phyloP scores from a whole-genome alignment of 495 filamentous ascomycete genomes.

The Penicillium paradoxum region DNA sequence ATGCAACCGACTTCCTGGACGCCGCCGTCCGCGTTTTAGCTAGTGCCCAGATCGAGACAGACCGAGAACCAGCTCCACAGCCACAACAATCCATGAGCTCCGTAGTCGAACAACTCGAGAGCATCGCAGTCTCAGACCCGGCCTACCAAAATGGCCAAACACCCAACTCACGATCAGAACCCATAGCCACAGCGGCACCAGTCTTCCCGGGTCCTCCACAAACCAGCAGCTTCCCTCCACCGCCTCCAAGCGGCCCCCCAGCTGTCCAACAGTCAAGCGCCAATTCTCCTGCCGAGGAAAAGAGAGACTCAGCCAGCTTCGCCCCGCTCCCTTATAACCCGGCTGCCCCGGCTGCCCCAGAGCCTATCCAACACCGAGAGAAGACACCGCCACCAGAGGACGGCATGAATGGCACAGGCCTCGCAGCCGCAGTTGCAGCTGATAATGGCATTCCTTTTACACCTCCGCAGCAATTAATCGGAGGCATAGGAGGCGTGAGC shows the following conservation, averaged over 20 bases:
- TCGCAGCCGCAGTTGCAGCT: slow-evolving; percentile 61
- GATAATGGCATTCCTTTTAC: slow-evolving; percentile 50
- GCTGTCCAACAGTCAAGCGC: slow-evolving; percentile 29
- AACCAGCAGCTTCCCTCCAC: slow-evolving; percentile 30
- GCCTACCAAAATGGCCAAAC: slow-evolving; percentile 54
- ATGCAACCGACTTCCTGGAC: slow-evolving; percentile 70
- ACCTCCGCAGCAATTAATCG: slow-evolving; percentile 31
- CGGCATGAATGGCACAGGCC: slow-evolving; percentile 63
- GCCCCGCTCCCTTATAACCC: slow-evolving; percentile 89
- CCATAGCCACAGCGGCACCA: slow-evolving; percentile 28
- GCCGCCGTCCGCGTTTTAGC: slow-evolving; percentile 56
- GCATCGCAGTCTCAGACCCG: slow-evolving; percentile 65
- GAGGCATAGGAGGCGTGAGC: slow-evolving; percentile 24
- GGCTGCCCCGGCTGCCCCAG: slow-evolving; percentile 78
- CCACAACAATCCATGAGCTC: slow-evolving; percentile 59
- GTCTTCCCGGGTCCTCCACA: slow-evolving; percentile 22
- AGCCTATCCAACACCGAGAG: slow-evolving; percentile 76
- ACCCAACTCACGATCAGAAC: slow-evolving; percentile 40
- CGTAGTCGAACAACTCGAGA: slow-evolving; percentile 81
- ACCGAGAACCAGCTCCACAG: slow-evolving; percentile 42
- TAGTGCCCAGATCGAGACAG: slow-evolving; percentile 50
- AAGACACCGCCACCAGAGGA: slow-evolving; percentile 83
- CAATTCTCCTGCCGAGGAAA: slow-evolving; percentile 22
- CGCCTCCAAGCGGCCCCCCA: slow-evolving; percentile 39
- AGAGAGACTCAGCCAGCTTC: slow-evolving; percentile 44